Evolutionary conservation across 2,329 filamentous ascomycete genomes (phyloP).

Genomic region (Talaromyces pinophilus): DNA sequence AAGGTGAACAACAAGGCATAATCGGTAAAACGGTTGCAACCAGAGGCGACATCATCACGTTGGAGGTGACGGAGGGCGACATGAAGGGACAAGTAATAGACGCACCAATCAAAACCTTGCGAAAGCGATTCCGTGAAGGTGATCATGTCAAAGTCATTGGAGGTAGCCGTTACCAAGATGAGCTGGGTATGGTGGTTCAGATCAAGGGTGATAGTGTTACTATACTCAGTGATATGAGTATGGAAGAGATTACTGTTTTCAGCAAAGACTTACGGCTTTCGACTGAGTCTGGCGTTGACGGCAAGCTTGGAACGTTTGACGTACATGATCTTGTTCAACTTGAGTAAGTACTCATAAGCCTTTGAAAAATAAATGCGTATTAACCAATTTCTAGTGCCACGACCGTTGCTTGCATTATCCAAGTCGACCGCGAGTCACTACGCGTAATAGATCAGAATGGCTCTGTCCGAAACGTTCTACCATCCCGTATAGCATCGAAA

Average conservation of each 20-base stretch:
- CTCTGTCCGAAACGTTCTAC: constrained; percentile 76
- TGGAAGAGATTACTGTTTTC: constrained; percentile 94
- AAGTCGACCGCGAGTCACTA: constrained; percentile 90
- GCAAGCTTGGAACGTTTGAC: constrained; percentile 79
- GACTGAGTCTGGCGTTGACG: constrained; percentile 84
- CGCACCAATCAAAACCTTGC: constrained; percentile 85
- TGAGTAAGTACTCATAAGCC: constrained; percentile 57
- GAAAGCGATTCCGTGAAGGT: constrained; percentile 88
- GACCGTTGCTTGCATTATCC: constrained; percentile 90
- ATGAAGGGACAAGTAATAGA: constrained; percentile 83
- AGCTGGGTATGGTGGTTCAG: constrained; percentile 95
- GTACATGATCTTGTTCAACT: constrained; percentile 93
- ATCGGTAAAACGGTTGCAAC: constrained; percentile 83
- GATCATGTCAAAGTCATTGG: constrained; percentile 99
- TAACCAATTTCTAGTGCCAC: constrained; percentile 59
- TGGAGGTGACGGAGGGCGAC: constrained; percentile 80
- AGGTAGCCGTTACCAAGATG: constrained; percentile 88
- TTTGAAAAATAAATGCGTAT: constrained; percentile 18
- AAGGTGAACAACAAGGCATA: constrained; percentile 91
- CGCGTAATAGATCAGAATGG: constrained; percentile 89
- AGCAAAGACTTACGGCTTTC: constrained; percentile 95
- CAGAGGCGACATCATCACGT: constrained; percentile 86
- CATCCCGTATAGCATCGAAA: constrained; percentile 89
- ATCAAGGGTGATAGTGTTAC: constrained; percentile 92
- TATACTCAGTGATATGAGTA: constrained; percentile 86